These are phyloP conservation scores for Ustilago tritici DNA, from an alignment of 1,284 basidiomycete species.

Conservation along the genomic window DNA sequence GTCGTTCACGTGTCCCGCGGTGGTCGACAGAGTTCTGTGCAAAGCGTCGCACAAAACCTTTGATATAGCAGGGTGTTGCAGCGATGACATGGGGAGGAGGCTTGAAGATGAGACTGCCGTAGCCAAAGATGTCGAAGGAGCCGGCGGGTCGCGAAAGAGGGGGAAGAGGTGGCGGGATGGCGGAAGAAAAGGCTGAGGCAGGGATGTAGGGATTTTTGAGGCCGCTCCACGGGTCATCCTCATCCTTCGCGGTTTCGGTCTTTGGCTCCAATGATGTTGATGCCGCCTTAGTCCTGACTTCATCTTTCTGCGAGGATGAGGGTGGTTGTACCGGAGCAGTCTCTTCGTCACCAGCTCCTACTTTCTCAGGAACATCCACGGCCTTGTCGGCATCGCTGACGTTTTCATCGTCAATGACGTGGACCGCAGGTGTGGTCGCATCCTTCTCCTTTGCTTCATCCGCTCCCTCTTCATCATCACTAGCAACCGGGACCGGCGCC, in stretches of 20 bases:
- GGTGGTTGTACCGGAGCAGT: conserved; percentile 14
- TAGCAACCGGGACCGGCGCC: neutral
- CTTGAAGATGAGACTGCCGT: conserved; percentile 68
- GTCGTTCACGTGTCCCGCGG: conserved; percentile 63
- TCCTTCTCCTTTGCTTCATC: neutral
- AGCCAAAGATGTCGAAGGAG: conserved; percentile 66
- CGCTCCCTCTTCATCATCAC: neutral
- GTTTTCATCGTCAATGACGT: conserved; percentile 34
- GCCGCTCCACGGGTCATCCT: conserved; percentile 38
- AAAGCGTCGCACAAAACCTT: conserved; percentile 85
- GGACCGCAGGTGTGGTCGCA: conserved; percentile 3
- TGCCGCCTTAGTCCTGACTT: neutral
- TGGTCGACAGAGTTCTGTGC: conserved; percentile 89
- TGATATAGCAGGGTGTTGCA: conserved; percentile 78
- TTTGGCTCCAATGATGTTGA: neutral
- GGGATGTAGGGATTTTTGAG: conserved; percentile 43
- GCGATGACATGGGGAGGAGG: conserved; percentile 67
- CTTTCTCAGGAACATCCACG: conserved; percentile 19
- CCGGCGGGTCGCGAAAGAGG: conserved; percentile 47
- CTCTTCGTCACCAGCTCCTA: conserved; percentile 32
- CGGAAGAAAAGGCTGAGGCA: conserved; percentile 32
- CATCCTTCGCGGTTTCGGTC: neutral
- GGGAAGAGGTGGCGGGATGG: conserved; percentile 32
- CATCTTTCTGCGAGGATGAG: neutral
- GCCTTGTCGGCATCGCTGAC: conserved; percentile 3